Conservation (phyloP, 140 eudicot genomes). For the Cichorium intybus region DNA sequence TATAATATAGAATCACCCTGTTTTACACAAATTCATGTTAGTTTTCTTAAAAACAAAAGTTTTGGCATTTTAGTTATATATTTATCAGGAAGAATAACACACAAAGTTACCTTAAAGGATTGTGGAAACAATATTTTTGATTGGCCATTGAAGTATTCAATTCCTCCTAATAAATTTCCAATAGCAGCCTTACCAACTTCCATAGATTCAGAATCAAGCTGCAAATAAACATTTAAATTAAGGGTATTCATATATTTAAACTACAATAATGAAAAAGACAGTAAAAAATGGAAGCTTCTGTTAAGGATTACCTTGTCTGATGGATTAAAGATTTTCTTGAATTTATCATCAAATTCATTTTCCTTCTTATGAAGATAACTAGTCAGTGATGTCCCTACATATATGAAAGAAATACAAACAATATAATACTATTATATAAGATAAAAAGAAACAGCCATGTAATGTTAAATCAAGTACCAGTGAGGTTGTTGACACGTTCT, state of each 20-base stretch:
- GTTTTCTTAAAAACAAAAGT: background rate
- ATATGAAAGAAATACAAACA: slow-evolving; percentile 14
- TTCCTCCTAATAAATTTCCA: slow-evolving; percentile 82
- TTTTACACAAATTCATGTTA: slow-evolving; percentile 28
- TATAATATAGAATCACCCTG: slow-evolving; percentile 75
- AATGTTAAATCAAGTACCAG: slow-evolving; percentile 40
- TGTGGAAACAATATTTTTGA: slow-evolving; percentile 69
- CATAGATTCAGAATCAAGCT: slow-evolving; percentile 55
- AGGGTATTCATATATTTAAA: slow-evolving; percentile 8
- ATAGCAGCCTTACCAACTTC: slow-evolving; percentile 75
- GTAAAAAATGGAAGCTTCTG: slow-evolving; percentile 11
- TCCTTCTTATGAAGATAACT: slow-evolving; percentile 53
- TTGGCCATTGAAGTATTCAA: slow-evolving; percentile 85
- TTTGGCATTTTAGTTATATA: slow-evolving; percentile 3
- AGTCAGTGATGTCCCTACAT: slow-evolving; percentile 66
- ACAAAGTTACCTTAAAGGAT: slow-evolving; percentile 49
- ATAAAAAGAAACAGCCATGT: background rate
- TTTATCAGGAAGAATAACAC: background rate
- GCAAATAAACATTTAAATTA: slow-evolving; percentile 28
- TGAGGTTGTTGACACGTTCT: slow-evolving; percentile 66
- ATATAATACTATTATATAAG: background rate
- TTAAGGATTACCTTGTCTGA: slow-evolving; percentile 53
- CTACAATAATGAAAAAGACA: background rate
- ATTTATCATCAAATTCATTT: slow-evolving; percentile 67
- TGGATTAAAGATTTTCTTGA: slow-evolving; percentile 50